phyloP scores from a whole-genome alignment of 2,329 filamentous ascomycete genomes.

The Fusarium brachygibbosum region DNA sequence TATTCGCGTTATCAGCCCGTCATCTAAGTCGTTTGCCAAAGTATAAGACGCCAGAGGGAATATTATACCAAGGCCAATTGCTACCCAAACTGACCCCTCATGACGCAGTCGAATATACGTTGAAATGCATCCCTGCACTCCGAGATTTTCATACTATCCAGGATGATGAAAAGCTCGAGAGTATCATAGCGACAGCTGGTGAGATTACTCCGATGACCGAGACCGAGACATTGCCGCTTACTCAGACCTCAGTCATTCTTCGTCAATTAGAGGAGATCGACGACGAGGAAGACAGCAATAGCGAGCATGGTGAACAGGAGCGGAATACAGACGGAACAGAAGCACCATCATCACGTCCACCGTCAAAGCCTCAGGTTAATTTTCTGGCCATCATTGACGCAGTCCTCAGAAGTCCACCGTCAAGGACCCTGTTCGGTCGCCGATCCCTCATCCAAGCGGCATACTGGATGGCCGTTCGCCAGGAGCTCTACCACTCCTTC shows the following conservation, averaged over 20 bases:
- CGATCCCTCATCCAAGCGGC: constrained; percentile 56
- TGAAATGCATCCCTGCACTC: constrained; percentile 57
- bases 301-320: constrained; percentile 41
- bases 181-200: constrained; percentile 55
- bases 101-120: constrained; percentile 58
- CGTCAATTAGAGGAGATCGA: constrained; percentile 59
- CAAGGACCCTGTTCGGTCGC: constrained; percentile 54
- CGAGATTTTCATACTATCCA: constrained; percentile 55
- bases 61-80: constrained; percentile 56
- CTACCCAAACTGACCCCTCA: constrained; percentile 54
- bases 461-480: constrained; percentile 59
- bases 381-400: constrained; percentile 59
- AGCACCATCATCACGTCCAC: background rate
- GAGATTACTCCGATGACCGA: background rate
- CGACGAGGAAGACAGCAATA: constrained; percentile 52
- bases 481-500: constrained; percentile 59
- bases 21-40: constrained; percentile 57
- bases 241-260: constrained; percentile 52
- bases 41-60: constrained; percentile 54
- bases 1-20: constrained; percentile 58
- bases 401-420: constrained; percentile 55
- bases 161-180: constrained; percentile 57
- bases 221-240: background rate
- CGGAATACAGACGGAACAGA: constrained; percentile 9
- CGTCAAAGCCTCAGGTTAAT: constrained; percentile 51